phyloP scores from a whole-genome alignment of 2,329 filamentous ascomycete genomes.

The Coniochaeta sp. region DNA sequence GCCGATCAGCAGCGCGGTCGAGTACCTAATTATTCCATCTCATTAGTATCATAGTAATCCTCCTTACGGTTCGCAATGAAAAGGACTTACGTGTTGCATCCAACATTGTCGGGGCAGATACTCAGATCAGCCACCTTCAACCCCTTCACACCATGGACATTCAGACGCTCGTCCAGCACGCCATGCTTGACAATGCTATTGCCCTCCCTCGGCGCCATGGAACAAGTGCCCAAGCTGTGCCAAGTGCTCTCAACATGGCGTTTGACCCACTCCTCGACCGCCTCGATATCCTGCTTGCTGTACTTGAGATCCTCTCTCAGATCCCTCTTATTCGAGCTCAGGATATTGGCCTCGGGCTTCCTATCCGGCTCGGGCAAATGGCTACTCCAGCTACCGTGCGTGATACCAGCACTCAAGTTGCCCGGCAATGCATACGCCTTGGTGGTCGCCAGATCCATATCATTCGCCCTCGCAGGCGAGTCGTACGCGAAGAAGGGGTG shows the following conservation, averaged over 20 bases:
- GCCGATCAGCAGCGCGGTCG: conserved; percentile 65
- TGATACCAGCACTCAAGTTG: conserved; percentile 63
- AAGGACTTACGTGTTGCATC: conserved; percentile 53
- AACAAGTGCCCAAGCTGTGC: conserved; percentile 62
- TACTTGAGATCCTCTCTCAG: conserved; percentile 61
- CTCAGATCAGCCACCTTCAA: conserved; percentile 71
- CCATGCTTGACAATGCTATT: conserved; percentile 77
- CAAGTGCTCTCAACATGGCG: conserved; percentile 71
- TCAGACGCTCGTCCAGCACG: conserved; percentile 68
- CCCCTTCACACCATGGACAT: conserved; percentile 69
- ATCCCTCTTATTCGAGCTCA: conserved; percentile 58
- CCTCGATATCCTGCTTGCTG: conserved; percentile 51
- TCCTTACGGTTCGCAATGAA: neutral
- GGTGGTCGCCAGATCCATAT: conserved; percentile 69
- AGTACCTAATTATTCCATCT: conserved; percentile 43
- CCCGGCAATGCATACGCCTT: conserved; percentile 68
- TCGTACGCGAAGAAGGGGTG: conserved; percentile 69
- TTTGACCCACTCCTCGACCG: conserved; percentile 63
- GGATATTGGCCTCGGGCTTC: conserved; percentile 31
- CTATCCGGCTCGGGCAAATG: conserved; percentile 47
- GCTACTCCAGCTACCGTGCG: conserved; percentile 65
- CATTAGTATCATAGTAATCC: neutral
- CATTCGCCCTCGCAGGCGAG: conserved; percentile 59
- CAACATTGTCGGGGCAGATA: conserved; percentile 74
- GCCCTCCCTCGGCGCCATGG: conserved; percentile 68